These are phyloP conservation scores for Rhizoclosmatium globosum DNA, from an alignment of 192 early-diverging fungal species.

Conservation along the genomic window DNA sequence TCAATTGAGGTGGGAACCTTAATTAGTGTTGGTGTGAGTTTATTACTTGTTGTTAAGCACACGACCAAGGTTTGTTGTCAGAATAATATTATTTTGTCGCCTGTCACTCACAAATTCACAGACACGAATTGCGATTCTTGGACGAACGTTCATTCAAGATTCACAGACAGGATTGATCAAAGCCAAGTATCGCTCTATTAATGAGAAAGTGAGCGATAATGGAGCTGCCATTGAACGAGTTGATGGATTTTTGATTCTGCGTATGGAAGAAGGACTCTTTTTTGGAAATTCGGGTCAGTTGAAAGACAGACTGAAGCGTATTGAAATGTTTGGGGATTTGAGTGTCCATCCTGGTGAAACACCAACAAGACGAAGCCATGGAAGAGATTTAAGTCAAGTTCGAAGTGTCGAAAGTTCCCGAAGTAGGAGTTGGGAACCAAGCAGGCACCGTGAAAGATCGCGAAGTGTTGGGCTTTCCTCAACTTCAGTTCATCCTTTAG, in stretches of 20 bases:
- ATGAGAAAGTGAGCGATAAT: slow-evolving; percentile 30
- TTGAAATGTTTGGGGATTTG: slow-evolving; percentile 95
- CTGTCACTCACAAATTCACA: slow-evolving; percentile 25
- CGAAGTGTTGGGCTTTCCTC: background rate
- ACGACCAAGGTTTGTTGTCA: slow-evolving; percentile 68
- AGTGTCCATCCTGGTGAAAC: slow-evolving; percentile 93
- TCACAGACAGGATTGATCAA: slow-evolving; percentile 46
- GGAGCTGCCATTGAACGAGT: slow-evolving; percentile 69
- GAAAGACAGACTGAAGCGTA: slow-evolving; percentile 90
- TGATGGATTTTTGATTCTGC: slow-evolving; percentile 86
- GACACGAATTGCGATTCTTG: slow-evolving; percentile 58
- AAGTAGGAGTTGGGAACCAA: background rate
- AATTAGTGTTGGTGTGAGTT: slow-evolving; percentile 85
- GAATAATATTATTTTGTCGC: background rate
- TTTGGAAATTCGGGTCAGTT: slow-evolving; percentile 98
- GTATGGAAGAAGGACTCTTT: slow-evolving; percentile 92
- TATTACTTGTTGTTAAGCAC: slow-evolving; percentile 91
- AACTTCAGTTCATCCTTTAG: background rate
- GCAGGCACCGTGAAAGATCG: background rate
- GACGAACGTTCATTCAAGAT: slow-evolving; percentile 52
- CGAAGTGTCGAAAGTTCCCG: background rate
- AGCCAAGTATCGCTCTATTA: slow-evolving; percentile 74
- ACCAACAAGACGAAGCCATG: slow-evolving; percentile 52
- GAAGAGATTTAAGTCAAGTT: background rate
- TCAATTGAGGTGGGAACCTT: slow-evolving; percentile 94